phyloP scores from a whole-genome alignment of 2,329 filamentous ascomycete species.

The Aspergillus puulaauensis region DNA sequence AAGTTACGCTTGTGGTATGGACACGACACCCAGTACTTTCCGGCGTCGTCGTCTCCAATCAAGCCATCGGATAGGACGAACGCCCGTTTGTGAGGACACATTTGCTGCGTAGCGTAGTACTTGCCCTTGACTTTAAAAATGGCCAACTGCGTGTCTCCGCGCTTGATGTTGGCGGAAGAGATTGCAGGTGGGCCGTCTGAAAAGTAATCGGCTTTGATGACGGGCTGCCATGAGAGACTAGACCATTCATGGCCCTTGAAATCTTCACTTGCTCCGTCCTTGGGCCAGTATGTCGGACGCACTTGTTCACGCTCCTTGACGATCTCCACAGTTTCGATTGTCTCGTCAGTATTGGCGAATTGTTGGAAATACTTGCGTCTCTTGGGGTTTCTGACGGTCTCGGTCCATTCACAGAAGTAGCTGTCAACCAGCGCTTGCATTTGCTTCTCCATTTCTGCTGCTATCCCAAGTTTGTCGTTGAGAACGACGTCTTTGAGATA shows the following conservation, averaged over 20 bases:
- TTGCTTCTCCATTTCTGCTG: constrained; percentile 77
- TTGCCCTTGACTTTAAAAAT: constrained; percentile 78
- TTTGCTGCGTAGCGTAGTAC: constrained; percentile 86
- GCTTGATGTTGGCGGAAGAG: constrained; percentile 74
- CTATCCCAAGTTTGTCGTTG: constrained; percentile 83
- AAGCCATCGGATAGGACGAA: constrained; percentile 87
- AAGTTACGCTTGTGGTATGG: constrained; percentile 91
- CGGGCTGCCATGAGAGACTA: constrained; percentile 72
- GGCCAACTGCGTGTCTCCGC: constrained; percentile 84
- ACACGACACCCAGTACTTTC: constrained; percentile 81
- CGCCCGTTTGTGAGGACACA: constrained; percentile 90
- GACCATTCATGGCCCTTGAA: constrained; percentile 70
- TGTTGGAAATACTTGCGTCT: constrained; percentile 71
- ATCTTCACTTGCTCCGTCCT: constrained; percentile 65
- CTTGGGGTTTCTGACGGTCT: constrained; percentile 69
- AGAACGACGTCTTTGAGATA: constrained; percentile 82
- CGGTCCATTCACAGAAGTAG: constrained; percentile 91
- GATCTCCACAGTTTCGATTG: constrained; percentile 66
- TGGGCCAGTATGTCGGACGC: constrained; percentile 76
- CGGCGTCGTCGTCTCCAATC: constrained; percentile 61
- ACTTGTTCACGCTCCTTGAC: constrained; percentile 71
- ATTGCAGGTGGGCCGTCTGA: constrained; percentile 64
- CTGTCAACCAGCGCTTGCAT: constrained; percentile 82
- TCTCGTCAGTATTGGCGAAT: constrained; percentile 80
- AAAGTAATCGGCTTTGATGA: constrained; percentile 71